Conservation (phyloP, 345 rosid species). For the Salix viminalis region DNA sequence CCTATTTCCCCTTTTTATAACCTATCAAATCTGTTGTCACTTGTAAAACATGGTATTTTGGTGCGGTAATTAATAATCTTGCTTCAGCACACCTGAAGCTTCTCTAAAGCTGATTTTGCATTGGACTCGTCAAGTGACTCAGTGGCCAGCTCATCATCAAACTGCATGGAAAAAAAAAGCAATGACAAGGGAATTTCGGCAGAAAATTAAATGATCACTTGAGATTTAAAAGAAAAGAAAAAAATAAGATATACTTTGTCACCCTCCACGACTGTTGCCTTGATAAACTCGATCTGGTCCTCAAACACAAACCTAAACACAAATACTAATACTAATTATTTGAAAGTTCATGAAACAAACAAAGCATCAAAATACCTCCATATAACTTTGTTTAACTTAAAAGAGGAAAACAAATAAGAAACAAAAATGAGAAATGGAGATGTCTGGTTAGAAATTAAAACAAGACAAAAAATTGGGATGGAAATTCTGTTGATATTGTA, state of each 20-base stretch:
- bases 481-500: not conserved
- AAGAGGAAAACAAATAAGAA: not conserved
- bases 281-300: slow-evolving; percentile 90
- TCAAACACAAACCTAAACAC: slow-evolving; percentile 77
- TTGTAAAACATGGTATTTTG: not conserved
- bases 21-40: not conserved
- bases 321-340: not conserved
- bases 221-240: not conserved
- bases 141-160: slow-evolving; percentile 38
- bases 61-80: not conserved
- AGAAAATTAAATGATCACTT: not conserved
- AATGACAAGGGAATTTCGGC: not conserved
- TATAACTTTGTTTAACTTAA: not conserved
- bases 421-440: slow-evolving; percentile 10
- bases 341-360: not conserved
- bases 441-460: not conserved
- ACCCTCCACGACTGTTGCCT: slow-evolving; percentile 78
- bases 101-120: slow-evolving; percentile 68
- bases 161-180: slow-evolving; percentile 32
- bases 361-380: not conserved
- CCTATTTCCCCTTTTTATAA: not conserved
- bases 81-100: slow-evolving; percentile 57
- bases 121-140: slow-evolving; percentile 40
- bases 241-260: slow-evolving; percentile 51
- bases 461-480: not conserved